Evolutionary conservation across 208 protist genomes (phyloP).

Genomic region (Trichomonas tenax): DNA sequence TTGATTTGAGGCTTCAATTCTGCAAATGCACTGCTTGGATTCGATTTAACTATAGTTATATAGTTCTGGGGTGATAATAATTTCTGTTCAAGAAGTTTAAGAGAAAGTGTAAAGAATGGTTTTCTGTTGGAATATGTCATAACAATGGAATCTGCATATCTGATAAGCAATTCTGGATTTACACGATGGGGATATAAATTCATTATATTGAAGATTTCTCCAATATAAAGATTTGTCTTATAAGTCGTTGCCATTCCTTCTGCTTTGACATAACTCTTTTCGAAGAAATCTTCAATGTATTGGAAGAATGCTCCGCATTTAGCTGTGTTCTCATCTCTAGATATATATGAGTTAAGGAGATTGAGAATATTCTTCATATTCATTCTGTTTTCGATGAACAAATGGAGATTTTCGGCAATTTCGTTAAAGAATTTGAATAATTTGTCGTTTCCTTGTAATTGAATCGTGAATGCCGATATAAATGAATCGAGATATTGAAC

Average conservation of each 20-base stretch:
- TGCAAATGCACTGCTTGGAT: neutral
- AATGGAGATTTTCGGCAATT: neutral
- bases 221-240: neutral
- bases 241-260: neutral
- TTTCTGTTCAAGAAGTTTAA: neutral
- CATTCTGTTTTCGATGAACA: neutral
- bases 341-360: neutral
- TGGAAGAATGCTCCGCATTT: neutral
- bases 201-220: neutral
- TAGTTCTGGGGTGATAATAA: no score
- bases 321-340: no score
- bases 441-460: neutral
- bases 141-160: neutral
- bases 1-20: neutral
- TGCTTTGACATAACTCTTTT: neutral
- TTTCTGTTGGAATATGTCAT: neutral
- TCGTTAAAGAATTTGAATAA: neutral
- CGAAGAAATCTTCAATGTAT: neutral
- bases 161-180: neutral
- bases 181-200: neutral
- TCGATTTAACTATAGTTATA: neutral
- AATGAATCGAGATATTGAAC: neutral
- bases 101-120: neutral
- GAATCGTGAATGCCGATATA: neutral
- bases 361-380: neutral